Evolutionary conservation across 192 early-diverging fungal species (phyloP), one percentile per base, ranked within the genome.

Genomic region (Dissophora globulifera): DNA sequence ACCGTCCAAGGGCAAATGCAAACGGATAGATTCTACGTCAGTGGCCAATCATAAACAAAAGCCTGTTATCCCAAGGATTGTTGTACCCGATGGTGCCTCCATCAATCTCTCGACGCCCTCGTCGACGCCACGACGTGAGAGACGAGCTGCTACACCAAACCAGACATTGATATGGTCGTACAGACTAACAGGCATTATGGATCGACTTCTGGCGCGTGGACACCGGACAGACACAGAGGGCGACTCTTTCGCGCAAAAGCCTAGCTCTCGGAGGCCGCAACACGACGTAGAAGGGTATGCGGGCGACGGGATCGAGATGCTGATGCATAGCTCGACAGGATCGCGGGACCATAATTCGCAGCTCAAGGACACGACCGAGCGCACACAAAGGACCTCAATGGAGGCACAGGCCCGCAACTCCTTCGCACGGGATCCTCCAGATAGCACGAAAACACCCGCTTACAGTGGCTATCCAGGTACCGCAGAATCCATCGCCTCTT

Each of bases 51-150:
- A 45, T 5, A 45, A 45, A n/a, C n/a, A 50, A 26, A 63, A 43
- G 38, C 70, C 61, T 10, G 31, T 10, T 31, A 19, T 74, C 15
- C 70, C 70, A 10, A 48, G 70, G 32, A 64, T 74, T 42, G 41
- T 74, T 10, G 59, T 74, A 10, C 70, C 61, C 0, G 62, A 74
- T 50, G 62, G 70, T 22, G 47, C 54, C 0, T 74, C 70, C 19
- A 59, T 65, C 33, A 64, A 74, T 30, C 61, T 74, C 0, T 74
- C 70, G 13, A 65, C 61, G 22, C 56, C 67, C 20, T 43, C 58
- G 5, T 22, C 57, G 10, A 59, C 67, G 17, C 61, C 70, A 29
- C 66, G 55, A 20, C n/a, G n/a, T n/a, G n/a, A n/a, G n/a, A n/a
- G n/a, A n/a, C n/a, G n/a, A n/a, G n/a, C n/a, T n/a, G n/a, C n/a